These are phyloP conservation scores for Coemansia sp. DNA, from an alignment of 192 early-diverging fungal species.

Conservation along the genomic window DNA sequence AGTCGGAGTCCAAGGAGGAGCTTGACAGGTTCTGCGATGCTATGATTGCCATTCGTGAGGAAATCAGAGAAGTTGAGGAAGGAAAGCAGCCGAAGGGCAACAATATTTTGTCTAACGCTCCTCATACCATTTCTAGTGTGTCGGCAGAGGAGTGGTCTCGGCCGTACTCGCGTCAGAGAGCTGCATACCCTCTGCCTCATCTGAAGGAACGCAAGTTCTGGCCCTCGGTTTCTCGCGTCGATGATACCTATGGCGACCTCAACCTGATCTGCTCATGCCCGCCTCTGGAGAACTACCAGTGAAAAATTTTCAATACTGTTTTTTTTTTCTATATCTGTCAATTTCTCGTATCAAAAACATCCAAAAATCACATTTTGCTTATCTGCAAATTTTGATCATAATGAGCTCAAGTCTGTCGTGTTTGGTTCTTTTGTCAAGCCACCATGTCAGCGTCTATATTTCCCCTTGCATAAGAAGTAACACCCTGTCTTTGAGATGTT, in stretches of 20 bases:
- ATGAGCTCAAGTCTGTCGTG: too few species aligned
- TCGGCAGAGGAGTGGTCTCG: constrained; percentile 82
- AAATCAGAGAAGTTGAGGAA: constrained; percentile 86
- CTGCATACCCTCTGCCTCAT: constrained; percentile 85
- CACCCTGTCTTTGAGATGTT: too few species aligned
- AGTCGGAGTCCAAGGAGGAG: constrained; percentile 91
- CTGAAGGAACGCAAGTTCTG: constrained; percentile 94
- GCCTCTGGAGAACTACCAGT: constrained; percentile 78
- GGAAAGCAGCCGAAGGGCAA: constrained; percentile 81
- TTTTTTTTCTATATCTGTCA: too few species aligned
- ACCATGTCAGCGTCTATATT: too few species aligned
- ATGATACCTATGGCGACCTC: constrained; percentile 94
- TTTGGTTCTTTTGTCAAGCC: too few species aligned
- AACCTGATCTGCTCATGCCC: constrained; percentile 97
- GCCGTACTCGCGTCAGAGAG: constrained; percentile 81
- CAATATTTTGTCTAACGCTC: constrained; percentile 87
- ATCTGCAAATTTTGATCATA: too few species aligned
- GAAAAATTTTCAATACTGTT: background rate
- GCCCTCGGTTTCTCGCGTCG: constrained; percentile 89
- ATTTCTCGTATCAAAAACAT: too few species aligned
- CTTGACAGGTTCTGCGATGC: constrained; percentile 98
- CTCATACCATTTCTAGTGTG: constrained; percentile 81
- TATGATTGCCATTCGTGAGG: constrained; percentile 91
- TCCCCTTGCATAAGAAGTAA: too few species aligned
- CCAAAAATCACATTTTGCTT: too few species aligned